Evolutionary conservation across 176 grass and related monocot genomes (phyloP), one percentile per base, ranked within the genome.

Genomic region (Aechmea fasciata): DNA sequence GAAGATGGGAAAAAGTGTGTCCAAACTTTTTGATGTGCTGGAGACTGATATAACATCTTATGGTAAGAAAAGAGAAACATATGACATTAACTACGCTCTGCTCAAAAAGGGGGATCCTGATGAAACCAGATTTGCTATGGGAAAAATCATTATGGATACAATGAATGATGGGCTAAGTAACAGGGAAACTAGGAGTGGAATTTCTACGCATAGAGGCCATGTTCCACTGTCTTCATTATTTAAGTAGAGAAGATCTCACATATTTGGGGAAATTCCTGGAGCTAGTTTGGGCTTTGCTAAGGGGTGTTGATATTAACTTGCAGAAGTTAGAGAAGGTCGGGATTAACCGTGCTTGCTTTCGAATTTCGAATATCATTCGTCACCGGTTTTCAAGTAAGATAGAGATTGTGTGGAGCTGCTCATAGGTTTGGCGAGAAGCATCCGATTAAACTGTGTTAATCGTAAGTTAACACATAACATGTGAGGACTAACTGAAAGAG

Each of bases 61-160:
- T 52, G 19, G 77, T 8, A 15, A 63, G 9, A 80, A 20, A 49
- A 89, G 86, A 77, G 59, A 72, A 50, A 50, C 52, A 49, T 71
- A 69, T 57, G 77, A 61, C 11, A 92, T 96, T 62, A 71, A 92
- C 75, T 96, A 92, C 57, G 41, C 51, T 74, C 78, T 69, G 18
- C 79, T 96, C 57, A 89, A 96, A 41, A 52, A 79, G 4, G 92
- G 88, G 11, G 2, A 79, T 63, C 68, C 23, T 15, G 52, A 65
- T 13, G 88, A 96, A 82, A 83, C 83, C 12, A 76, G 92, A 68
- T 96, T 79, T 52, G 83, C 85, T 49, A 71, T 96, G 1, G 92
- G 92, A 41, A 84, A 83, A 83, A 78, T 92, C 18, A 89, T 96
- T 67, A 51, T 92, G 81, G 88, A 89, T 72, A 87, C 92, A 41